phyloP scores from a whole-genome alignment of 2,329 filamentous ascomycete species.

The Colletotrichum cordylinicola region DNA sequence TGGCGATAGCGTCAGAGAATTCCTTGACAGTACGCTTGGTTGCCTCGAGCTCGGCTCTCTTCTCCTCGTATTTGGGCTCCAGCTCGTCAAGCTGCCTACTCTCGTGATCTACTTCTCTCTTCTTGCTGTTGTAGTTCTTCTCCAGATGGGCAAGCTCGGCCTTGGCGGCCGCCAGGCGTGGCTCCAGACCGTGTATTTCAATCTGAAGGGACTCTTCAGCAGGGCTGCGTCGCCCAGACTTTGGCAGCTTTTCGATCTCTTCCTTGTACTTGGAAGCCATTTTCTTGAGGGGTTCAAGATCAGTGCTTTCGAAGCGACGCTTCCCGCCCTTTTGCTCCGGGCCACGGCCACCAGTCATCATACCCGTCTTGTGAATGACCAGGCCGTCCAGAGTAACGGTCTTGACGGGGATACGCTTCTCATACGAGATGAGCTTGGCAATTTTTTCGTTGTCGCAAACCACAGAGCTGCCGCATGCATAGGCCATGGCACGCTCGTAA shows the following conservation, averaged over 20 bases:
- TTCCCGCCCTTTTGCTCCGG: conserved; percentile 76
- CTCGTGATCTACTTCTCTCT: conserved; percentile 78
- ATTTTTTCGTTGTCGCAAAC: conserved; percentile 89
- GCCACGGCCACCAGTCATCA: conserved; percentile 94
- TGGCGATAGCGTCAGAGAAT: conserved; percentile 69
- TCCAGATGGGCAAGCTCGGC: conserved; percentile 81
- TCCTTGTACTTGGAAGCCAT: conserved; percentile 77
- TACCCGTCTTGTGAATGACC: conserved; percentile 93
- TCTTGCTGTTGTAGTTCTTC: conserved; percentile 84
- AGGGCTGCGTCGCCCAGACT: conserved; percentile 74
- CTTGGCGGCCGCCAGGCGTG: conserved; percentile 73
- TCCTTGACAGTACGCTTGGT: conserved; percentile 55
- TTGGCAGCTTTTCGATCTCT: conserved; percentile 82
- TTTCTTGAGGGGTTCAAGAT: conserved; percentile 83
- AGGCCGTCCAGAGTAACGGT: conserved; percentile 95
- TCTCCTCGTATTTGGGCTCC: conserved; percentile 78
- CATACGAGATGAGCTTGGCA: conserved; percentile 89
- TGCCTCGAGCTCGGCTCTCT: conserved; percentile 70
- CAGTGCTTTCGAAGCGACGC: conserved; percentile 86
- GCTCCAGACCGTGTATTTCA: conserved; percentile 80
- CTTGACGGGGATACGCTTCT: conserved; percentile 85
- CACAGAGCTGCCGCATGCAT: conserved; percentile 92
- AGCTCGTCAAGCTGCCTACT: conserved; percentile 77
- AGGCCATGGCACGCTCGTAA: conserved; percentile 90
- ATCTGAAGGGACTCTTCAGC: conserved; percentile 84